Evolutionary conservation across 2,329 filamentous ascomycete genomes (phyloP).

Genomic region (Talaromyces sp.): DNA sequence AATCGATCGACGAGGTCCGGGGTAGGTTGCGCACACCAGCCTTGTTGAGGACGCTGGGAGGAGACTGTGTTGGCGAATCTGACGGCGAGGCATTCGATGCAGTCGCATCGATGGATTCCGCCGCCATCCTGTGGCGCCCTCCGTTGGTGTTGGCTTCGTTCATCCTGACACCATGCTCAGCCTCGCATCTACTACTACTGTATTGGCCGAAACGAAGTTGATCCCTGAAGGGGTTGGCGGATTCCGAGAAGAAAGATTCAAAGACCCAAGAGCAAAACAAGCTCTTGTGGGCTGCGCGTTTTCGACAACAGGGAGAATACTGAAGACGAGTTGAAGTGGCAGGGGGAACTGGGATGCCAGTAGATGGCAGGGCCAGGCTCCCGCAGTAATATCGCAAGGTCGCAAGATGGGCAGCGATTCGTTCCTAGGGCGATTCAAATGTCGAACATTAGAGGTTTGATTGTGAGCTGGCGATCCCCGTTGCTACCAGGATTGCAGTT

Average conservation of each 20-base stretch:
- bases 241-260: background rate
- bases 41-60: slow-evolving; percentile 26
- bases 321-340: background rate
- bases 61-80: slow-evolving; percentile 24
- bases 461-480: background rate
- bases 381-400: background rate
- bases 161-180: slow-evolving; percentile 24
- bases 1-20: slow-evolving; percentile 87
- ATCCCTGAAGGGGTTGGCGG: background rate
- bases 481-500: background rate
- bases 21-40: slow-evolving; percentile 42
- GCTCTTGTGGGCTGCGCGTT: background rate
- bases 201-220: background rate
- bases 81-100: slow-evolving; percentile 21
- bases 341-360: background rate
- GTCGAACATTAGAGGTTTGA: background rate
- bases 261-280: background rate
- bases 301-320: background rate
- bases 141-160: slow-evolving; percentile 18
- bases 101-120: slow-evolving; percentile 25
- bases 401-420: background rate
- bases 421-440: background rate
- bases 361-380: background rate
- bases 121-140: slow-evolving; percentile 23
- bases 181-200: background rate